Percentiles rank a stretch among this genome's conserved stretches.
phyloP scores from a whole-genome alignment of 2,329 filamentous ascomycete species.

The Exophiala bonariae region DNA sequence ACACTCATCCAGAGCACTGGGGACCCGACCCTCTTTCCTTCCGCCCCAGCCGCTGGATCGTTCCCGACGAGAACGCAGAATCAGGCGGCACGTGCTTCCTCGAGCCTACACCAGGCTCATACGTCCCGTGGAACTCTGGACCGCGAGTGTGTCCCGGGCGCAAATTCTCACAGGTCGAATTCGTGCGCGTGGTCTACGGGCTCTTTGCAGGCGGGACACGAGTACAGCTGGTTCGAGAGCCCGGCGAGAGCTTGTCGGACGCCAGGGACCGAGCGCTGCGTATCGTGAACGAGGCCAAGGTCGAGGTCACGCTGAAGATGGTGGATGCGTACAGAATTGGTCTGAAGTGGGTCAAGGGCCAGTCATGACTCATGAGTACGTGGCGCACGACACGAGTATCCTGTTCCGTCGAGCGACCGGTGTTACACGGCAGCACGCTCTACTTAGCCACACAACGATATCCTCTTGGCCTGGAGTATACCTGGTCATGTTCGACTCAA shows the following conservation, averaged over 20 bases:
- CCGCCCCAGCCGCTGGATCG: slow-evolving; percentile 44
- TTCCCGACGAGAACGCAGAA: slow-evolving; percentile 33
- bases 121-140: slow-evolving; percentile 34
- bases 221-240: slow-evolving; percentile 15
- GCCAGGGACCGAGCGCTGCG: slow-evolving; percentile 7
- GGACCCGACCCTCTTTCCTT: slow-evolving; percentile 30
- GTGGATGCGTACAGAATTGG: slow-evolving; percentile 9
- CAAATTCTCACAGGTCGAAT: slow-evolving; percentile 39
- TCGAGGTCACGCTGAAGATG: slow-evolving; percentile 20
- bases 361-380: too few relatives aligned
- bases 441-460: too few relatives aligned
- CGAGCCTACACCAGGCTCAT: slow-evolving; percentile 27
- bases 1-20: slow-evolving; percentile 33
- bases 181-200: slow-evolving; percentile 33
- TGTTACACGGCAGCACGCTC: too few relatives aligned
- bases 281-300: slow-evolving; percentile 12
- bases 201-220: slow-evolving; percentile 16
- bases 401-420: too few relatives aligned
- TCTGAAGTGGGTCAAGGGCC: slow-evolving; percentile 10
- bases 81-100: slow-evolving; percentile 49
- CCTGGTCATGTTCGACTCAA: too few relatives aligned
- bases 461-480: too few relatives aligned
- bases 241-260: slow-evolving; percentile 11
- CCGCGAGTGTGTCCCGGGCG: slow-evolving; percentile 35
- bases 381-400: too few relatives aligned